A percentile compares a stretch with the other conserved stretches of the same genome.
Conservation (phyloP, 2,329 filamentous ascomycete species). For the Calonectria pauciramosa region DNA sequence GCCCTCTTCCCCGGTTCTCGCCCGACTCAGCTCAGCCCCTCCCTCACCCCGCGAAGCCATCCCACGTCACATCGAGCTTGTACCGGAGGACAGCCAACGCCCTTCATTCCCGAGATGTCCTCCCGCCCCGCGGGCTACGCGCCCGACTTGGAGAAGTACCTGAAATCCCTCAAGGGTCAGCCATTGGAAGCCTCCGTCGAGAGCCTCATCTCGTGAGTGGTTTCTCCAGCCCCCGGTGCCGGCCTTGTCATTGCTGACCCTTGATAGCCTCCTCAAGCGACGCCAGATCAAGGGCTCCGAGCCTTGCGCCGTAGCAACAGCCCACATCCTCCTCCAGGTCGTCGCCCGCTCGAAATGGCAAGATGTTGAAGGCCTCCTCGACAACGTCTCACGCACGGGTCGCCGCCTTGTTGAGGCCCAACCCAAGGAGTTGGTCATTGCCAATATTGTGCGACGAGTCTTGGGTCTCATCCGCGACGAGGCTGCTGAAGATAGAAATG, state of each 20-base stretch:
- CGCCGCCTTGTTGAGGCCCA: conserved; percentile 84
- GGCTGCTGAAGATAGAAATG: conserved; percentile 83
- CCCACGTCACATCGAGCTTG: conserved; percentile 34
- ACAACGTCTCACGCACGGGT: conserved; percentile 84
- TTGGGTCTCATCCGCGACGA: conserved; percentile 93
- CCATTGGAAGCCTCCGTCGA: conserved; percentile 87
- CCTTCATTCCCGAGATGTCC: conserved; percentile 48
- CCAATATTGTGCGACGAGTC: conserved; percentile 93
- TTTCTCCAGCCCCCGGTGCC: conserved; percentile 12
- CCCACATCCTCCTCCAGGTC: conserved; percentile 88
- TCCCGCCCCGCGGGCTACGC: conserved; percentile 60
- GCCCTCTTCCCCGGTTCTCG: conserved; percentile 1
- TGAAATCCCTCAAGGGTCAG: conserved; percentile 82
- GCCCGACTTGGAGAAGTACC: conserved; percentile 82
- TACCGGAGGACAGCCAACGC: conserved; percentile 9
- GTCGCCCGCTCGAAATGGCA: conserved; percentile 85
- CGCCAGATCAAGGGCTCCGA: conserved; percentile 90
- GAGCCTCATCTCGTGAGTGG: conserved; percentile 81
- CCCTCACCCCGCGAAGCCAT: conserved; percentile 31
- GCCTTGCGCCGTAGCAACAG: conserved; percentile 91
- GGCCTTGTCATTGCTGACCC: conserved; percentile 10
- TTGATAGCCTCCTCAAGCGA: conserved; percentile 84
- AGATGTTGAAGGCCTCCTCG: conserved; percentile 83
- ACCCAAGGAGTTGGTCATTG: conserved; percentile 90
- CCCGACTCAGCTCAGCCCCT: conserved; percentile 18